Conservation (phyloP, 2,329 filamentous ascomycete genomes). For the Calonectria fujianensis region DNA sequence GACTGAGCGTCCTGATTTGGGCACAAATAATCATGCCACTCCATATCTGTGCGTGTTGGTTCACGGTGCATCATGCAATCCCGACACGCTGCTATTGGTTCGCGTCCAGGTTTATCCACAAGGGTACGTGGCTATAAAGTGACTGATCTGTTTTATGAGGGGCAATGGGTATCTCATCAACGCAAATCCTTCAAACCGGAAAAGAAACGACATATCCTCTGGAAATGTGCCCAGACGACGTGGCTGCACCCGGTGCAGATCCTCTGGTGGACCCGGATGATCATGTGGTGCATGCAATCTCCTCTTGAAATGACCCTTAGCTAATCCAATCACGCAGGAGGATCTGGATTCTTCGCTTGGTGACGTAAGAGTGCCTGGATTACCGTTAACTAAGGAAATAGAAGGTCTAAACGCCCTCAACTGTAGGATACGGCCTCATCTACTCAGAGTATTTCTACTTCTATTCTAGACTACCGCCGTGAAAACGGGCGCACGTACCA, state of each 20-base stretch:
- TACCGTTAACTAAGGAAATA: not conserved
- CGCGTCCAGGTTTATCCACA: slow-evolving; percentile 13
- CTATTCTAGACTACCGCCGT: slow-evolving; percentile 28
- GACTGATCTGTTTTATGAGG: slow-evolving; percentile 12
- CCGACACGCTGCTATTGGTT: slow-evolving; percentile 11
- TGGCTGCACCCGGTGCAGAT: not conserved
- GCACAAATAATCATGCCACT: not conserved
- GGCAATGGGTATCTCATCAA: not conserved
- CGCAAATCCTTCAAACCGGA: not conserved
- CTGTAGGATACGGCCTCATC: slow-evolving; percentile 15
- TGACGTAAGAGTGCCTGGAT: not conserved
- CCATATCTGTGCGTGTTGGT: not conserved
- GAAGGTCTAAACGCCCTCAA: not conserved
- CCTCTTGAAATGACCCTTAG: not conserved
- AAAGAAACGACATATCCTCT: not conserved
- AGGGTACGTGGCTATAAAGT: slow-evolving; percentile 8
- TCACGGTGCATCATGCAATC: not conserved
- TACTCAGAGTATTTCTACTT: slow-evolving; percentile 19
- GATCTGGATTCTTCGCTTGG: slow-evolving; percentile 22
- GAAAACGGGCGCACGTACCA: slow-evolving; percentile 34
- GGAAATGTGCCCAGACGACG: slow-evolving; percentile 9
- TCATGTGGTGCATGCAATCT: not conserved
- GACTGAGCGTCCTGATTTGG: not conserved
- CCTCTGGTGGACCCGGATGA: slow-evolving; percentile 8
- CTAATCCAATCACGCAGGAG: not conserved